Evolutionary conservation across 768 basidiomycete genomes (phyloP).

Genomic region (Suillus placidus): DNA sequence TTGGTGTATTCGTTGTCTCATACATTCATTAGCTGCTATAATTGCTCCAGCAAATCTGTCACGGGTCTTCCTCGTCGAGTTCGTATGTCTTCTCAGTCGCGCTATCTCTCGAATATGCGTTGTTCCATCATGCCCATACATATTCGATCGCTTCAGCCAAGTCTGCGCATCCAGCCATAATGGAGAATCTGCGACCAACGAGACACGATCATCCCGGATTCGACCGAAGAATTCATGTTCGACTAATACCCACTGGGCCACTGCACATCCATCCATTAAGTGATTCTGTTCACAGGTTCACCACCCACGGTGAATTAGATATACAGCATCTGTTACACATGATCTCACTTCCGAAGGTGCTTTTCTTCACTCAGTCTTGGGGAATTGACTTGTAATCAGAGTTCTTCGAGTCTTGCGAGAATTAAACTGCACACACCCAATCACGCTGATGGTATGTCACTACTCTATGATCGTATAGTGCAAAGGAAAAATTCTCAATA

Average conservation of each 20-base stretch:
- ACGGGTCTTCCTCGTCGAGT: slow-evolving; percentile 31
- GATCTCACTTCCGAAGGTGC: no score
- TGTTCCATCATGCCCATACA: slow-evolving; percentile 52
- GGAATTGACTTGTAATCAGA: not conserved
- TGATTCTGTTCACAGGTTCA: not conserved
- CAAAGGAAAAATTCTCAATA: not conserved
- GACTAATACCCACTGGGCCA: not conserved
- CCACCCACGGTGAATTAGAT: no score
- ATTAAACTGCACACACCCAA: no score
- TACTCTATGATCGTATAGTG: not conserved
- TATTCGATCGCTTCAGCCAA: slow-evolving; percentile 87
- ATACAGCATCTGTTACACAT: no score
- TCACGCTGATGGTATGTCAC: no score
- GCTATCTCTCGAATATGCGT: slow-evolving; percentile 54
- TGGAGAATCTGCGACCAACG: slow-evolving; percentile 55
- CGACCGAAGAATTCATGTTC: not conserved
- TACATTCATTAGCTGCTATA: slow-evolving; percentile 1
- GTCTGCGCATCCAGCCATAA: slow-evolving; percentile 62
- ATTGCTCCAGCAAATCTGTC: not conserved
- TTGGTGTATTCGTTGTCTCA: not conserved
- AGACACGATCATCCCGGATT: slow-evolving; percentile 40
- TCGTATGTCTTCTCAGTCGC: slow-evolving; percentile 50
- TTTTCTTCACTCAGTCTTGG: not conserved
- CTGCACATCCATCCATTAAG: not conserved
- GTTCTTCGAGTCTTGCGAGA: no score